Base-by-base conservation (phyloP, 768 basidiomycete genomes). In the Lentinula lateritia region DNA sequence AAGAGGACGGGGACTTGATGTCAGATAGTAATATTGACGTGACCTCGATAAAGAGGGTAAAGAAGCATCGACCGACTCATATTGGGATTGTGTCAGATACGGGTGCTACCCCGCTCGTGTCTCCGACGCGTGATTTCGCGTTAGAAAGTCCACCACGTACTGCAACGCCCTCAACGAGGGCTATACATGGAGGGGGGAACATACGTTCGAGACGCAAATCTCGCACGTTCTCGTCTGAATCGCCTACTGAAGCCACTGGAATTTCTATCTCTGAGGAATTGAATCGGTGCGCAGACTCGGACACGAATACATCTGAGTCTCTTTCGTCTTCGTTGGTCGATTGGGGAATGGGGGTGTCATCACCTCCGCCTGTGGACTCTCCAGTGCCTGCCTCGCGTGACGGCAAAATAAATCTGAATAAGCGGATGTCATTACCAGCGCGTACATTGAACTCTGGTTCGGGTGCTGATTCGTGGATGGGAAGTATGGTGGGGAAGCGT, bases 401-500 rank as follows among this genome's bases (percentile, higher is more conserved):
- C 69, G 68, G 55, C 60, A 64, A 43, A 56, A 63, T n/a, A 45
- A 15, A 36, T 55, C 42, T 38, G 18, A 32, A 43, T 48, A 55
- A 38, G 42, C n/a, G 58, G 53, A 50, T 56, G 50, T 58, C 50
- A 18, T 55, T 53, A 20, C 46, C 52, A 15, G 38, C 52, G 16
- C 61, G 58, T 42, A 32, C 55, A 10, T 45, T 64, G 45, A 65
- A 43, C 35, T 64, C 59, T 52, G 66, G 61, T 41, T 61, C 63
- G 6, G 61, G 60, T 32, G 63, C 65, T 28, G 61, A 59, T 8
- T 72, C 81, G 6, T 86, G 83, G 84, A 77, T 86, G 63, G 86
- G 80, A 38, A 85, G 66, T 52, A 76, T 88, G 56, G 62, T 63
- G 13, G 83, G 87, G 16, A 85, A 81, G 72, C 84, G 81, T 65